phyloP scores from a whole-genome alignment of 495 filamentous ascomycete species.

The Hyaloscypha hepaticicola region DNA sequence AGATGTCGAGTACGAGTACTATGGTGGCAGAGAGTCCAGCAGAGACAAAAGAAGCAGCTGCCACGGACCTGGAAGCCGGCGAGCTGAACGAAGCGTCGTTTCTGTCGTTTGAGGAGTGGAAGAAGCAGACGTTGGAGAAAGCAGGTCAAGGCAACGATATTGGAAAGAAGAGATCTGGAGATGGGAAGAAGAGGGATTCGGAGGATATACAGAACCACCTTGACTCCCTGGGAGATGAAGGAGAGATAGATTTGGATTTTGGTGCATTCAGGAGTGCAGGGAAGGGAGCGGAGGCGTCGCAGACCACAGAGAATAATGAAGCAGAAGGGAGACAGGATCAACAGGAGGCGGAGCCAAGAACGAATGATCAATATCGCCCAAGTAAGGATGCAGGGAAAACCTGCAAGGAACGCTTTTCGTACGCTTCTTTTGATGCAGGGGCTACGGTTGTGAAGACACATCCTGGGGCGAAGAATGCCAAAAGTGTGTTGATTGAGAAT shows the following conservation, averaged over 20 bases:
- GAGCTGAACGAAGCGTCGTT: conserved; percentile 82
- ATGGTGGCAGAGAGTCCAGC: background rate
- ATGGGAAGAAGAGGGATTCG: conserved; percentile 25
- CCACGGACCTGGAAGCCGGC: conserved; percentile 47
- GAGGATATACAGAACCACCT: conserved; percentile 59
- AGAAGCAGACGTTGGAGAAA: conserved; percentile 86
- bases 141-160: conserved; percentile 72
- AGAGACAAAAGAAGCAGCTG: conserved; percentile 2
- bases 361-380: conserved; percentile 54
- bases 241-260: conserved; percentile 90
- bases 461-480: conserved; percentile 75
- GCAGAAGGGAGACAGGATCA: conserved; percentile 36
- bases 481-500: conserved; percentile 87
- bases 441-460: conserved; percentile 93
- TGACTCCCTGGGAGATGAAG: conserved; percentile 80
- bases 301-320: conserved; percentile 35
- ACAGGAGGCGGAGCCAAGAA: conserved; percentile 40
- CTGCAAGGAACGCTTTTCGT: conserved; percentile 93
- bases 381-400: conserved; percentile 94
- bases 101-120: conserved; percentile 98
- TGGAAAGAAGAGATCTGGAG: conserved; percentile 35
- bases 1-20: background rate
- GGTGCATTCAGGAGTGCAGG: conserved; percentile 47
- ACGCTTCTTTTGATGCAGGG: conserved; percentile 94
- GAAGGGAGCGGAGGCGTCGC: conserved; percentile 41